phyloP scores from a whole-genome alignment of 1,139 yeast species.

The Lodderomyces parapsilosis region DNA sequence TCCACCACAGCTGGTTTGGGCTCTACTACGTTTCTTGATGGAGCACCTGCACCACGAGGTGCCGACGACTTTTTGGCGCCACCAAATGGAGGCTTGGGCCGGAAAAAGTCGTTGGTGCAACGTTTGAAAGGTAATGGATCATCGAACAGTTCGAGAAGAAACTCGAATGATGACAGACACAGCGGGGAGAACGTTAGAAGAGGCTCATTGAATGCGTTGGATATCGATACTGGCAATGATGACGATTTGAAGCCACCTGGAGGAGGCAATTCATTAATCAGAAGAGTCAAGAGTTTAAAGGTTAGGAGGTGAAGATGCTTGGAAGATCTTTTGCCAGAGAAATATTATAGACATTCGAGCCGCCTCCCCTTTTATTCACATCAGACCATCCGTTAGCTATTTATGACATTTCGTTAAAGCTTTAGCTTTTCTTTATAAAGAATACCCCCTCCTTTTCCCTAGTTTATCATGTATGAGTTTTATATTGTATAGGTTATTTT shows the following conservation, averaged over 20 bases:
- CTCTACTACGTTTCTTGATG: constrained; percentile 88
- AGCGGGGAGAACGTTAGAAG: constrained; percentile 16
- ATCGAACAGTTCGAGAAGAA: constrained; percentile 33
- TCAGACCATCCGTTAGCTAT: background rate
- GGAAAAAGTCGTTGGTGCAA: constrained; percentile 77
- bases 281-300: constrained; percentile 86
- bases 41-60: constrained; percentile 83
- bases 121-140: constrained; percentile 51
- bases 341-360: background rate
- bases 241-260: constrained; percentile 34
- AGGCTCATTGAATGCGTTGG: constrained; percentile 19
- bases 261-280: constrained; percentile 53
- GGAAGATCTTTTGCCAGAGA: too few species aligned
- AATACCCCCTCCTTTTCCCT: too few species aligned
- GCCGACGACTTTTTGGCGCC: constrained; percentile 27
- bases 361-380: too few species aligned
- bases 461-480: constrained; percentile 1
- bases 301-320: constrained; percentile 41
- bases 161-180: constrained; percentile 28
- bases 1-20: constrained; percentile 85
- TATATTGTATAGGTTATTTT: constrained; percentile 1
- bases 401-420: background rate
- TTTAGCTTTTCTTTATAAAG: background rate
- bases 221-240: constrained; percentile 12
- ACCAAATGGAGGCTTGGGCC: constrained; percentile 45